Percentiles rank a stretch among this genome's conserved stretches.
These are phyloP conservation scores for Emydomyces testavorans DNA, from an alignment of 2,329 filamentous ascomycete genomes.

Conservation along the genomic window DNA sequence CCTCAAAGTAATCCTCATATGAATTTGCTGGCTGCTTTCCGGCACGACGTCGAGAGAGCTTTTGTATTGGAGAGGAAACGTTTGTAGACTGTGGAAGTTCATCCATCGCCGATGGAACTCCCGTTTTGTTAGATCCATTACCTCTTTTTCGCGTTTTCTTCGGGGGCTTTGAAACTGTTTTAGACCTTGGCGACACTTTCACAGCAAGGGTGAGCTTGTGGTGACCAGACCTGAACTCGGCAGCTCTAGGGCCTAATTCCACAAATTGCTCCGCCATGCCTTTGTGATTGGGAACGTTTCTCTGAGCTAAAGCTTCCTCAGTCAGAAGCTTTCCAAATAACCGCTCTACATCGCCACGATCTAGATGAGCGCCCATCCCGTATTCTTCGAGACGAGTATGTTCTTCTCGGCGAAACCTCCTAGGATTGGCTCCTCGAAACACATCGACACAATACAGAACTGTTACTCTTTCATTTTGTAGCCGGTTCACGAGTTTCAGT, in stretches of 20 bases:
- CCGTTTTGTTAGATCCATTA: constrained; percentile 23
- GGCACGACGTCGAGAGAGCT: constrained; percentile 30
- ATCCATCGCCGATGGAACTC: constrained; percentile 28
- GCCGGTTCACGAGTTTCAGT: constrained; percentile 52
- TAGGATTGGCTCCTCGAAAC: constrained; percentile 56
- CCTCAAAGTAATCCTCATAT: constrained; percentile 20
- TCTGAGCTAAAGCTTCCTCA: constrained; percentile 62
- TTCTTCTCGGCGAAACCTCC: constrained; percentile 36
- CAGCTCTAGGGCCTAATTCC: constrained; percentile 33
- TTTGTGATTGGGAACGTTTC: constrained; percentile 51
- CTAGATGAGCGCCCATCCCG: constrained; percentile 58
- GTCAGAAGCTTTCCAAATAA: constrained; percentile 66
- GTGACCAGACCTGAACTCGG: constrained; percentile 37
- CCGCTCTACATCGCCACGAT: constrained; percentile 66
- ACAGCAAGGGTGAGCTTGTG: constrained; percentile 43
- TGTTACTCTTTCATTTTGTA: constrained; percentile 42
- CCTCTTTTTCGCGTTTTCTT: constrained; percentile 12
- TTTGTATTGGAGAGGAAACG: constrained; percentile 52
- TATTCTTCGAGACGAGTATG: constrained; percentile 48
- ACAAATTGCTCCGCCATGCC: constrained; percentile 64
- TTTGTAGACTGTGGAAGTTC: constrained; percentile 53
- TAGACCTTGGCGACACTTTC: constrained; percentile 37
- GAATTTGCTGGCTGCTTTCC: constrained; percentile 20
- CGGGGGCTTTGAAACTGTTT: constrained; percentile 16
- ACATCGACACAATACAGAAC: constrained; percentile 74